phyloP scores from a whole-genome alignment of 305 asterid genomes.

The Rubia tinctorum region DNA sequence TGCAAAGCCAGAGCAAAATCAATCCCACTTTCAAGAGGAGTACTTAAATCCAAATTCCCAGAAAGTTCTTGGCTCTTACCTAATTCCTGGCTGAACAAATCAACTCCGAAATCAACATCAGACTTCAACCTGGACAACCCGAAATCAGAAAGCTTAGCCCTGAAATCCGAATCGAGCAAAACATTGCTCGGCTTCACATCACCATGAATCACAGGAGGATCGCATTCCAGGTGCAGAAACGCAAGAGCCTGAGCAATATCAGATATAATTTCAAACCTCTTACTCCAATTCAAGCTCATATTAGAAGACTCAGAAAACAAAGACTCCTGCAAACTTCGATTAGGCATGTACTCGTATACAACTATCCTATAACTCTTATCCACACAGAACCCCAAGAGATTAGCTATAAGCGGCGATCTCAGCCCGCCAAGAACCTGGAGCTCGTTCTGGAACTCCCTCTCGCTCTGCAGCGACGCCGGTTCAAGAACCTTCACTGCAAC shows the following conservation, averaged over 20 bases:
- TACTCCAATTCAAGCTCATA: constrained; percentile 59
- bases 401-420: constrained; percentile 53
- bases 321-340: constrained; percentile 77
- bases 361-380: constrained; percentile 56
- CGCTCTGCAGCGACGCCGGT: constrained; percentile 57
- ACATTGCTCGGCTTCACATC: constrained; percentile 98
- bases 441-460: constrained; percentile 87
- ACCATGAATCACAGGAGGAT: constrained; percentile 92
- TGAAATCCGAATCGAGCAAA: constrained; percentile 70
- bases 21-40: constrained; percentile 74
- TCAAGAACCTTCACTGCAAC: constrained; percentile 84
- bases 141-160: constrained; percentile 91
- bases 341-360: constrained; percentile 93
- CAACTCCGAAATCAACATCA: constrained; percentile 71
- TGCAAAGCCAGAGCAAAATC: constrained; percentile 95
- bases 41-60: constrained; percentile 53
- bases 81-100: constrained; percentile 73
- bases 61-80: constrained; percentile 69
- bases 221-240: constrained; percentile 81
- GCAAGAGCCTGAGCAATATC: constrained; percentile 78
- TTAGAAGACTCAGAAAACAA: constrained; percentile 49
- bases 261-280: constrained; percentile 61
- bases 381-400: constrained; percentile 73
- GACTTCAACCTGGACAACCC: constrained; percentile 86
- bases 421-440: constrained; percentile 73